Conservation (phyloP, 2,329 filamentous ascomycete species). For the Dactylellina leptospora region DNA sequence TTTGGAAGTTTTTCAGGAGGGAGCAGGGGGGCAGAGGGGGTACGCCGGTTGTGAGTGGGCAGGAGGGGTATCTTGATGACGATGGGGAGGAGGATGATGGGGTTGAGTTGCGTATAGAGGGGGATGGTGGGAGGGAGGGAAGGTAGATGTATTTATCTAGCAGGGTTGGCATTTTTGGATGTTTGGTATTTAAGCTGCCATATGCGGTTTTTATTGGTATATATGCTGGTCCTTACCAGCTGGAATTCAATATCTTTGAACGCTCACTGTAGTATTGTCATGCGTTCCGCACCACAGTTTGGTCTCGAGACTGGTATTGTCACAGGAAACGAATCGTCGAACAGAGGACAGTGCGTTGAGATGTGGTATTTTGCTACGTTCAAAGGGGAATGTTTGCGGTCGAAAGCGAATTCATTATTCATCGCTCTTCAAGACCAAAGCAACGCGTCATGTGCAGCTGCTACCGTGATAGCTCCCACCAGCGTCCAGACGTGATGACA, state of each 20-base stretch:
- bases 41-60: not conserved
- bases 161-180: not conserved
- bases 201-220: not conserved
- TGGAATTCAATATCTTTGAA: too few species aligned
- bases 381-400: too few species aligned
- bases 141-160: not conserved
- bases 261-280: too few species aligned
- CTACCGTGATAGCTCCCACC: conserved; percentile 7
- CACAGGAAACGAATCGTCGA: too few species aligned
- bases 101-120: not conserved
- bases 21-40: conserved; percentile 6
- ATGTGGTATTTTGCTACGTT: too few species aligned
- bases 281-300: too few species aligned
- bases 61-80: not conserved
- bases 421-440: not conserved
- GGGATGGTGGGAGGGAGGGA: not conserved
- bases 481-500: conserved; percentile 8
- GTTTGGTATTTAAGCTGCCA: not conserved
- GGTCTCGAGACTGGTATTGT: too few species aligned
- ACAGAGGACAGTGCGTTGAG: too few species aligned
- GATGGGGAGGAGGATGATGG: not conserved
- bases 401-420: too few species aligned
- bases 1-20: conserved; percentile 58
- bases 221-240: not conserved
- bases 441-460: conserved; percentile 42